Evolutionary conservation across 441 rosid genomes (phyloP).

Genomic region (Gossypium gossypioides): DNA sequence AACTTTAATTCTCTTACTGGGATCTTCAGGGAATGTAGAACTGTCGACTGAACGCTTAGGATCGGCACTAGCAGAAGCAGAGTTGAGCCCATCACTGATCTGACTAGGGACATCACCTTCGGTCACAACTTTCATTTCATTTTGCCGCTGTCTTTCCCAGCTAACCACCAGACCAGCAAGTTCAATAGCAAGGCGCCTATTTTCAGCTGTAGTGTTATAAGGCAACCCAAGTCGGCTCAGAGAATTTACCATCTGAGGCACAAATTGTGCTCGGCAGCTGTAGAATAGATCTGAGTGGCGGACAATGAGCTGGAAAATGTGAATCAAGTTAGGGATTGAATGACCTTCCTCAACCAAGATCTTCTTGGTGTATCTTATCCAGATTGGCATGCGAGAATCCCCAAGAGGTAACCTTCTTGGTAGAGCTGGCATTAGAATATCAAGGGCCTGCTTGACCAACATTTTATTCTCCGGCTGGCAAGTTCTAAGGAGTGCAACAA

Average conservation of each 20-base stretch:
- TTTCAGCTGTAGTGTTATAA: slow-evolving; percentile 79
- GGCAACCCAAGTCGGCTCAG: slow-evolving; percentile 98
- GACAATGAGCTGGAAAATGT: slow-evolving; percentile 92
- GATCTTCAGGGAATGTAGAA: slow-evolving; percentile 65
- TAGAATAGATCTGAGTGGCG: slow-evolving; percentile 94
- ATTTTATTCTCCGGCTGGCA: slow-evolving; percentile 95
- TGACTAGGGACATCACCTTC: slow-evolving; percentile 51
- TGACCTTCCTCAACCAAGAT: slow-evolving; percentile 98
- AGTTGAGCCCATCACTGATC: slow-evolving; percentile 44
- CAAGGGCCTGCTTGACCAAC: slow-evolving; percentile 98
- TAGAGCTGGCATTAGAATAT: slow-evolving; percentile 94
- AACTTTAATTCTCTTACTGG: slow-evolving; percentile 71
- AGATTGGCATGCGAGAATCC: slow-evolving; percentile 96
- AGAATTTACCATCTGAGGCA: slow-evolving; percentile 99
- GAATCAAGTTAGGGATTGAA: slow-evolving; percentile 88
- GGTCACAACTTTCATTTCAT: slow-evolving; percentile 54
- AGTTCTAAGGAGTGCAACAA: slow-evolving; percentile 96
- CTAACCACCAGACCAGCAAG: slow-evolving; percentile 98
- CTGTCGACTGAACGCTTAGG: slow-evolving; percentile 63
- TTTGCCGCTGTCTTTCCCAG: slow-evolving; percentile 96
- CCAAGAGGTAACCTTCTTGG: slow-evolving; percentile 91
- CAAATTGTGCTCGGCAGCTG: slow-evolving; percentile 98
- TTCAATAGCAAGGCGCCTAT: slow-evolving; percentile 95
- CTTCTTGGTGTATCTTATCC: slow-evolving; percentile 96
- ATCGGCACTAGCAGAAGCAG: slow-evolving; percentile 45